Conservation (phyloP, 345 rosid genomes). For the Eucalyptus urophylla region DNA sequence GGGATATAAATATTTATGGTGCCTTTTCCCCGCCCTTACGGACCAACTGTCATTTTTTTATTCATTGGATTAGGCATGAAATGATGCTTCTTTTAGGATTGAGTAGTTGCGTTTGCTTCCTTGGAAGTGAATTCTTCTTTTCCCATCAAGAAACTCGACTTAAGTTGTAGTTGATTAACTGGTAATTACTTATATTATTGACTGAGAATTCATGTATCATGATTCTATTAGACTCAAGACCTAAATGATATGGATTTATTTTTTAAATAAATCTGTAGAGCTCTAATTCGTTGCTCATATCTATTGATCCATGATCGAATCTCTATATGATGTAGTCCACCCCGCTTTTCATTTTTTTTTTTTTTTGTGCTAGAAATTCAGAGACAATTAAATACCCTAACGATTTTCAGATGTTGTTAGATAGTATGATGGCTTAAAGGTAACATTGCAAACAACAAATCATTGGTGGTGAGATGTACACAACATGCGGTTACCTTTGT, state of each 20-base stretch:
- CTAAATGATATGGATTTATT: neutral
- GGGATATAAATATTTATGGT: neutral
- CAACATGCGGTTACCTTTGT: neutral
- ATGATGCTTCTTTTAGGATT: neutral
- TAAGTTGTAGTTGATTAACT: neutral
- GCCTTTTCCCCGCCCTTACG: neutral
- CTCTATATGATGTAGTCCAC: neutral
- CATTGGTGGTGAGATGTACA: too few relatives aligned
- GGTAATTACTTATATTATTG: neutral
- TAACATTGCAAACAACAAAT: neutral
- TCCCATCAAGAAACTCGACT: neutral
- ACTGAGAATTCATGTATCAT: neutral
- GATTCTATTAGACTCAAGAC: neutral
- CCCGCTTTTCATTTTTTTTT: rapidly evolving
- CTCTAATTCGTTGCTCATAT: neutral
- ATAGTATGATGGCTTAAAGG: neutral
- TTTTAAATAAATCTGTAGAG: neutral
- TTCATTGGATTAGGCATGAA: neutral
- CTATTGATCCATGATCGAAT: neutral
- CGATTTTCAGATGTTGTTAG: neutral
- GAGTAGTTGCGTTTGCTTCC: neutral
- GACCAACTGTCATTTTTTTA: neutral
- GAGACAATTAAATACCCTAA: neutral
- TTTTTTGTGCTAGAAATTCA: neutral
- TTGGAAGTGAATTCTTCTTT: neutral